Base-by-base conservation (phyloP, 345 rosid species). In the Reutealis trisperma region DNA sequence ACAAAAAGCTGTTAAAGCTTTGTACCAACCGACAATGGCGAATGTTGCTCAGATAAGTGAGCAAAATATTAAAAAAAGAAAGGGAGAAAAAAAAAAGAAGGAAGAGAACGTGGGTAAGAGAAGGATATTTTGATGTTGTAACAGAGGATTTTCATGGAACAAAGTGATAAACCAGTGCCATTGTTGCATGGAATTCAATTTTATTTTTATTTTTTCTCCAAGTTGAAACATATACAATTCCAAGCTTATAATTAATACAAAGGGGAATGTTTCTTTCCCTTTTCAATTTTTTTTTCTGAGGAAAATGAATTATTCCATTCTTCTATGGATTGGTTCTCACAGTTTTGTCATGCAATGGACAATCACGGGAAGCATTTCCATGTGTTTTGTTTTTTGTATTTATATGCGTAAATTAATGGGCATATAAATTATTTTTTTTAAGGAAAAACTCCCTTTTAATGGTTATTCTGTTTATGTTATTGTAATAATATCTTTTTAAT, bases 21-120 rank as follows among this genome's bases (percentile, higher is more conserved):
- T 25, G 54, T 6, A 76, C 72, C 84, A 83, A 77, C 86, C 86
- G 83, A 87, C 84, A 79, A 24, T 63, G 74, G 75, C 42, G 77
- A 81, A 84, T 83, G 87, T 78, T 78, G 83, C 73, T 78, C 69
- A 45, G 59, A 34, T 7, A 65, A 57, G 37, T 37, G 63, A 63
- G n/a, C 21, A 74, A 47, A 65, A 63, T 55, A 47, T 63, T 4
- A 18, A 19, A 69, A 27, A 6, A 47, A 1, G 1, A 0, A 30
- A 44, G n/a, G n/a, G n/a, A n/a, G n/a, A 61, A 60, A 55, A 13
- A 47, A 74, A 44, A 30, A 27, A 27, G 45, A 37, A 16, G 21
- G 8, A 22, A 14, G 70, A 71, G 73, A 74, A 67, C 32, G 42
- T 77, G 58, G 54, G 63, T 30, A 54, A 70, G 73, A 71, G 34